These are phyloP conservation scores for Galerina sulciceps DNA, from an alignment of 768 basidiomycete genomes.

Conservation along the genomic window DNA sequence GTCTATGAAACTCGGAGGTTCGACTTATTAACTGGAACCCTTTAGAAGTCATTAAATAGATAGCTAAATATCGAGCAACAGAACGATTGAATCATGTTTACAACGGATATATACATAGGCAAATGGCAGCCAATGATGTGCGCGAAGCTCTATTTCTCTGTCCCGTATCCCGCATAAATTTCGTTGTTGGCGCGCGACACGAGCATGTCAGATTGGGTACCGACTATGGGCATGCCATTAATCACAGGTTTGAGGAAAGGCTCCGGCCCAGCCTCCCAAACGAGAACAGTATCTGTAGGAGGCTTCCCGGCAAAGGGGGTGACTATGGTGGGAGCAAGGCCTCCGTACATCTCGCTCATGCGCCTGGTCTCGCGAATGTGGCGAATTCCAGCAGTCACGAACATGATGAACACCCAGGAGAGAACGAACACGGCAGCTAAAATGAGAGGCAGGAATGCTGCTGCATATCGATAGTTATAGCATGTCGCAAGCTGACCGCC, in stretches of 20 bases:
- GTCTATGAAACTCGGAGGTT: too few species aligned
- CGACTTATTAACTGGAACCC: too few species aligned
- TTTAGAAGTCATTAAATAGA: too few species aligned
- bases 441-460: conserved; percentile 20
- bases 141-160: neutral
- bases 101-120: too few species aligned
- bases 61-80: too few species aligned
- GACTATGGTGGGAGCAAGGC: neutral
- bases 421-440: conserved; percentile 13
- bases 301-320: conserved; percentile 1
- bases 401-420: neutral
- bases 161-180: neutral
- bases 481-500: conserved; percentile 18
- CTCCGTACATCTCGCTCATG: conserved; percentile 1
- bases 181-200: neutral
- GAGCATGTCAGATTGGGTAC: neutral
- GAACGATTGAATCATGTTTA: too few species aligned
- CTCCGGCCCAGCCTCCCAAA: conserved; percentile 1
- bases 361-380: neutral
- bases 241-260: conserved; percentile 1
- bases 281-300: neutral
- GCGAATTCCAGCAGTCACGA: neutral
- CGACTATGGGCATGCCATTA: conserved; percentile 1
- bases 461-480: conserved; percentile 15
- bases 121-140: too few species aligned